Base-by-base conservation (phyloP, 805 yeast genomes). In the Lipomyces oligophaga region DNA sequence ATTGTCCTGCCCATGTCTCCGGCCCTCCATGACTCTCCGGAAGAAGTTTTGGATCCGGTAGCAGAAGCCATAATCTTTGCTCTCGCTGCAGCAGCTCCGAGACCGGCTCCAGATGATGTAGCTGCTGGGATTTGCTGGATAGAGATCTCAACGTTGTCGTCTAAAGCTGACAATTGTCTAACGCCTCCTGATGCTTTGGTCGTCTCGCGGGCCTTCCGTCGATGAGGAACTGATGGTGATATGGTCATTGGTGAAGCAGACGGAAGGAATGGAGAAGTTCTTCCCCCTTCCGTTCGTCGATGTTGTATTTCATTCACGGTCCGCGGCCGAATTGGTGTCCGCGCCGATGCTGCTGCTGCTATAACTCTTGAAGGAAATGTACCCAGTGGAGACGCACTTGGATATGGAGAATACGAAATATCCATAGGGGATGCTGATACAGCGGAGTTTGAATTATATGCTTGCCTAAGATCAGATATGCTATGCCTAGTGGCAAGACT, bases 351-450 rank as follows among this genome's bases (percentile, higher is more conserved):
- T n/a, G 40, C 35, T 15, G 19, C 36, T 8, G 45, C 11, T 13
- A 8, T 20, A 26, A 30, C 25, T 18, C 45, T 43, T n/a, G 49
- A 32, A 3, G 52, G 55, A 39, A 50, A 50, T 6, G 52, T 50
- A 18, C 55, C 55, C 4, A 50, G 34, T 2, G 55, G 55, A 11
- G 55, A 50, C 13, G 55, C 55, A 31, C 41, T 50, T 16, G 52
- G 55, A 30, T 41, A 47, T 1, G 55, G 55, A 15, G 55, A 50
- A 45, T 41, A 50, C 26, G 55, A 50, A 18, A 50, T 43, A 24
- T 50, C 55, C 44, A 77, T 83, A 27, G 54, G 57, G 5, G 53
- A 49, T 5, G 47, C 39, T 22, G 34, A 48, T 18, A 45, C 16
- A 32, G 21, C 32, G 34, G 24, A 11, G 40, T 20, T 11, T 22